Evolutionary conservation across 2,329 filamentous ascomycete genomes (phyloP).

Genomic region (Trematosphaeria pertusa): DNA sequence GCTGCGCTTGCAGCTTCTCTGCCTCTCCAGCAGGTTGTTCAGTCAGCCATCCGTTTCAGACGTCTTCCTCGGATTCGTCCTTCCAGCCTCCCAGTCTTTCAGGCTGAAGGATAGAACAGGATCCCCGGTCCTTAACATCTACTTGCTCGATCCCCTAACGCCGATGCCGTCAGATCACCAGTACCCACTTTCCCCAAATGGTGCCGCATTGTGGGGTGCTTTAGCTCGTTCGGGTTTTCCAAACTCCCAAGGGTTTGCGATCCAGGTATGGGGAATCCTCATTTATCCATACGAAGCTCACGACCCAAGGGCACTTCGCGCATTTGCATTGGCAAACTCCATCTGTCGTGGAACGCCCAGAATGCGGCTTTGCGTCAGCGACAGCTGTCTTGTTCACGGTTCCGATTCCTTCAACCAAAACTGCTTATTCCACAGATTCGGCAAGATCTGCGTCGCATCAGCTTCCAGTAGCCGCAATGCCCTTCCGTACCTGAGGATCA

Average conservation of each 20-base stretch:
- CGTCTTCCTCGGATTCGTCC: background rate
- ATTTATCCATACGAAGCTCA: constrained; percentile 35
- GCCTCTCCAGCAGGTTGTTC: no score
- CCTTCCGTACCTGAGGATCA: background rate
- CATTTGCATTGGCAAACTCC: background rate
- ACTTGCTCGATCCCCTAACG: constrained; percentile 10
- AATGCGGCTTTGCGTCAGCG: constrained; percentile 10
- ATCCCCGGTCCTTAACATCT: constrained; percentile 8
- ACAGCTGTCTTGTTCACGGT: background rate
- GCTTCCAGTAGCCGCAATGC: constrained; percentile 2
- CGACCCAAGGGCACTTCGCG: constrained; percentile 8
- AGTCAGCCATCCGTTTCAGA: no score
- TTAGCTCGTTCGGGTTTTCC: constrained; percentile 18
- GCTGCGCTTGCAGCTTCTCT: no score
- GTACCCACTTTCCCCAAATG: constrained; percentile 9
- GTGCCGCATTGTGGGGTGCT: constrained; percentile 22
- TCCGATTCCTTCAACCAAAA: background rate
- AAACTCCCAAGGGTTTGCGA: constrained; percentile 6
- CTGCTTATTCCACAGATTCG: background rate
- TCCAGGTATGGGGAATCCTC: constrained; percentile 16
- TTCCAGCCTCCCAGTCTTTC: constrained; percentile 9
- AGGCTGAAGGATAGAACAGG: constrained; percentile 16
- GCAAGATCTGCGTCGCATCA: constrained; percentile 17
- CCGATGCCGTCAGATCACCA: constrained; percentile 11
- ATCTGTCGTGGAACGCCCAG: constrained; percentile 12